phyloP scores from a whole-genome alignment of 768 basidiomycete genomes.

The Auricularia sp. region DNA sequence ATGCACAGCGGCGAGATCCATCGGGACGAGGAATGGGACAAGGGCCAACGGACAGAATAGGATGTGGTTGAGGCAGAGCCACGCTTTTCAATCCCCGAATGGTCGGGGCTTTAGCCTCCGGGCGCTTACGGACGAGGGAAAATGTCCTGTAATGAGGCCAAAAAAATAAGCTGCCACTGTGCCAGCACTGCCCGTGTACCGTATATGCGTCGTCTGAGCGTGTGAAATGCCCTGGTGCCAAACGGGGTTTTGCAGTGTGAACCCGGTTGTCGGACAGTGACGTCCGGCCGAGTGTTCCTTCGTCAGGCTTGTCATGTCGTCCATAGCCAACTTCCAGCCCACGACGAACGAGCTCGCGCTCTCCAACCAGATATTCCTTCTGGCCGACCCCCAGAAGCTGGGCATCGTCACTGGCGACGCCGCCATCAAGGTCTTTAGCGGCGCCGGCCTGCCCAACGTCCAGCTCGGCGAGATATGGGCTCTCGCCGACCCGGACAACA shows the following conservation, averaged over 20 bases:
- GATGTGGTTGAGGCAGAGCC: background rate
- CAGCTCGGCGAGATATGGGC: slow-evolving; percentile 90
- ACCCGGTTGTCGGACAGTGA: background rate
- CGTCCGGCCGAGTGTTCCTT: background rate
- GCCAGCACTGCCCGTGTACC: too few relatives aligned
- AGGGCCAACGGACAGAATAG: background rate
- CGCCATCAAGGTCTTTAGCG: slow-evolving; percentile 77
- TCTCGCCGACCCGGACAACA: slow-evolving; percentile 86
- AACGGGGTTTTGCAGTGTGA: background rate
- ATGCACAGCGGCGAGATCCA: background rate
- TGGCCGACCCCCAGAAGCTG: slow-evolving; percentile 66
- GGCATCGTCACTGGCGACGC: slow-evolving; percentile 84
- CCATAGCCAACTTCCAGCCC: slow-evolving; percentile 30
- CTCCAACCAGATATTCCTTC: slow-evolving; percentile 61
- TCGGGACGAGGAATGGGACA: background rate
- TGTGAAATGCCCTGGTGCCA: too few relatives aligned
- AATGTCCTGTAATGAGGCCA: background rate
- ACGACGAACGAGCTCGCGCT: slow-evolving; percentile 43
- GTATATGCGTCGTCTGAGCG: too few relatives aligned
- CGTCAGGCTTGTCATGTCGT: background rate
- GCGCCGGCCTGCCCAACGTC: slow-evolving; percentile 67
- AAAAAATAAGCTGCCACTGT: background rate
- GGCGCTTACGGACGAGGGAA: too few relatives aligned
- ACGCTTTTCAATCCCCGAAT: too few relatives aligned
- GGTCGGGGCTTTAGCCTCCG: too few relatives aligned